Base-by-base conservation (phyloP, 1,284 basidiomycete species). In the Papiliotrema laurentii region DNA sequence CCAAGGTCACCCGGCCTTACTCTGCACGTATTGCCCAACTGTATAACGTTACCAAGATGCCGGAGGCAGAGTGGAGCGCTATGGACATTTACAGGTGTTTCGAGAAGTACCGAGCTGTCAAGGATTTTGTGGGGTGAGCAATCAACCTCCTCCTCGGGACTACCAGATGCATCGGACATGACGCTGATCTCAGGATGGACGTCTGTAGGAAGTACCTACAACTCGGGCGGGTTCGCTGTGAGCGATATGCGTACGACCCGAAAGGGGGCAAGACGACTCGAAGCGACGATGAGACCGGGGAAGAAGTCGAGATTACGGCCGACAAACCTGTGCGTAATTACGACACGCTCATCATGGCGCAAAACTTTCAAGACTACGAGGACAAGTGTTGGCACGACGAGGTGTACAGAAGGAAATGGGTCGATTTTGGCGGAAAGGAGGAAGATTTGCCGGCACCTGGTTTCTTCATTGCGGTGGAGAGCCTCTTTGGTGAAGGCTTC, bases 61-160 rank as follows among this genome's bases (percentile, higher is more conserved):
- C n/a, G n/a, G n/a, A n/a, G n/a, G n/a, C n/a, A n/a, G n/a, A n/a
- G n/a, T n/a, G n/a, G n/a, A n/a, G n/a, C n/a, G n/a, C n/a, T n/a
- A n/a, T 47, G 31, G 43, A 40, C 22, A 50, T 66, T 2, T 63
- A 44, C 43, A 39, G 43, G 24, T 24, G 44, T 21, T 66, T 63
- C 45, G 48, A 60, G 49, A 37, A 42, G 38, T 66, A 58, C 42
- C 40, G 59, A 24, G 55, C 60, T 2, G 28, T 49, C 21, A 43
- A 37, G 3, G 61, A 66, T 42, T 63, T 66, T 37, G 53, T 66
- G n/a, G 63, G 63, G 63, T 61, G 25, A 50, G 59, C 44, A n/a
- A n/a, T n/a, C n/a, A n/a, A n/a, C n/a, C n/a, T n/a, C n/a, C n/a
- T n/a, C n/a, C n/a, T 2, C 18, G 26, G 14, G 7, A 9, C 11